Base-by-base conservation (phyloP, 2,329 filamentous ascomycete species). In the Graphium sp. region DNA sequence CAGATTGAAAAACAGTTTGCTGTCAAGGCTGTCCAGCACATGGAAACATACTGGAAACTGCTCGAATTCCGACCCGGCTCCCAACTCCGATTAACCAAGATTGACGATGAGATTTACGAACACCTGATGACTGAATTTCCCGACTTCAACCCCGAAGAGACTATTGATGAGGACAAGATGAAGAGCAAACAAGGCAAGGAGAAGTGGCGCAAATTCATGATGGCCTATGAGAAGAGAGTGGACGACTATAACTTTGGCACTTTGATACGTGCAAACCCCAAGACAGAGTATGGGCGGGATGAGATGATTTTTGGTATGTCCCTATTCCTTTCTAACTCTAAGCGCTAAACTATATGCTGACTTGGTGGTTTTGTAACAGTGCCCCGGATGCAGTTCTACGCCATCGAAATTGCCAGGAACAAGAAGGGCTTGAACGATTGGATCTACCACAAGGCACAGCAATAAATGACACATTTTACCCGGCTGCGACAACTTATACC, bases 1-100 rank as follows among this genome's bases (percentile, higher is more conserved):
- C 13, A 92, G 81, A 94, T 98, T 50, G 89, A 98, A 68, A 93
- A 94, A 66, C 89, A 95, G 55, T 98, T 98, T 46, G 89, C 89
- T 18, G 89, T 98, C 44, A 95, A 95, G 64, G 79, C 78, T 29
- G 89, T 95, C 21, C 81, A 93, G 54, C 89, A 98, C 54, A 82
- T 98, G 67, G 71, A 82, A 47, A 94, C 87, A 27, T 95, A 98
- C 66, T 98, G 87, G 87, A 65, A 75, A 29, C 87, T 98, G 47
- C 79, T 98, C 43, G 79, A 94, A 55, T 83, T 78, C 49, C 71
- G 92, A 40, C 81, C 72, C 42, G 89, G 87, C 40, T 93, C 84
- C n/a, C 61, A 74, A 37, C 64, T 98, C 34, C 80, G 83, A 36
- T 70, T 98, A 37, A 98, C 89, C 35, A 89, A 87, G 59, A 68